These are phyloP conservation scores for Hygrophorus pudorinus DNA, from an alignment of 768 basidiomycete genomes.

Conservation along the genomic window DNA sequence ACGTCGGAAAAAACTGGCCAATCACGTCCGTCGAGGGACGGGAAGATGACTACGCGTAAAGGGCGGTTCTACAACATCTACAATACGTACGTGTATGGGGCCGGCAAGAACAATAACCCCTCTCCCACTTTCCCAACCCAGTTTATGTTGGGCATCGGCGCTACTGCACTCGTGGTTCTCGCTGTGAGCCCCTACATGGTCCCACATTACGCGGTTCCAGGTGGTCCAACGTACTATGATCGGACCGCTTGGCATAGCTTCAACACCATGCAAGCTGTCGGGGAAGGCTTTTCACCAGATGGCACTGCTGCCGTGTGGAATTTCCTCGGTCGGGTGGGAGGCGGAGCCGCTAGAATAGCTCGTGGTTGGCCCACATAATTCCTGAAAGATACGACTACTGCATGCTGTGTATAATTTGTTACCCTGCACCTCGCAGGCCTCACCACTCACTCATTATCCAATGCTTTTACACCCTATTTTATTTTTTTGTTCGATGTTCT, in stretches of 20 bases:
- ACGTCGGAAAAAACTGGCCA: slow-evolving; percentile 21
- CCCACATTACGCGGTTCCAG: slow-evolving; percentile 47
- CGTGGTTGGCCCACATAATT: slow-evolving; percentile 68
- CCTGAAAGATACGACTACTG: not conserved
- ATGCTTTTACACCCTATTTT: slow-evolving; percentile 4
- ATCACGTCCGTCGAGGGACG: slow-evolving; percentile 7
- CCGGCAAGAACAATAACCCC: slow-evolving; percentile 25
- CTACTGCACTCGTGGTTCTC: slow-evolving; percentile 51
- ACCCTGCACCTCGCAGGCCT: not conserved
- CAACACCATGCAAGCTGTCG: slow-evolving; percentile 58
- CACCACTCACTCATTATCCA: slow-evolving; percentile 9
- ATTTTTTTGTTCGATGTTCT: slow-evolving; percentile 6
- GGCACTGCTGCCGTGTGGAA: slow-evolving; percentile 57
- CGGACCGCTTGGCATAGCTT: slow-evolving; percentile 73
- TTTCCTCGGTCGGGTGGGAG: slow-evolving; percentile 60
- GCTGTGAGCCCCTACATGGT: slow-evolving; percentile 52
- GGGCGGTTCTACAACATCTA: slow-evolving; percentile 79
- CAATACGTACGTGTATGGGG: slow-evolving; percentile 56
- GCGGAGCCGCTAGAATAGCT: slow-evolving; percentile 65
- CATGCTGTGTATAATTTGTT: not conserved
- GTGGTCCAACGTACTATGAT: slow-evolving; percentile 67
- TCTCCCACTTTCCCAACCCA: slow-evolving; percentile 30
- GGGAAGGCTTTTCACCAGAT: slow-evolving; percentile 60
- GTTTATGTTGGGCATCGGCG: slow-evolving; percentile 48
- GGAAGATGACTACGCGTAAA: slow-evolving; percentile 16